These are phyloP conservation scores for Chaetoscypha palmicola DNA, from an alignment of 2,329 filamentous ascomycete genomes.

Conservation along the genomic window DNA sequence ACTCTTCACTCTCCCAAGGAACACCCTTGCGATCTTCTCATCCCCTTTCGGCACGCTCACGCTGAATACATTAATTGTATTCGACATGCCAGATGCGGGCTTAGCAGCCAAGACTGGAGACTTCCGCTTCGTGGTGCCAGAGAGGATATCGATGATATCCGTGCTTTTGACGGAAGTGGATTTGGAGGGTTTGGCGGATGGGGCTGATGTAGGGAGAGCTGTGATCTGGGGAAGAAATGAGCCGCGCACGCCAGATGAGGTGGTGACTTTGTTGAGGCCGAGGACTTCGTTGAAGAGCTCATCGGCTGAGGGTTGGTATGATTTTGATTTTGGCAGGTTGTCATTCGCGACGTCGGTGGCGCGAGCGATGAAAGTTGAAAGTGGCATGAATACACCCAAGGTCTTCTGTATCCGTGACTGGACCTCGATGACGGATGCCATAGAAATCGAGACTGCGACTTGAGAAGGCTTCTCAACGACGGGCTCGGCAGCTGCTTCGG, in stretches of 20 bases:
- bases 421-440: conserved; percentile 69
- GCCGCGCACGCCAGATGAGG: conserved; percentile 51
- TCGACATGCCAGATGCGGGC: conserved; percentile 41
- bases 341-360: conserved; percentile 86
- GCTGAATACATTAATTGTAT: conserved; percentile 70
- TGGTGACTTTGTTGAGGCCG: conserved; percentile 50
- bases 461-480: conserved; percentile 43
- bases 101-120: conserved; percentile 21
- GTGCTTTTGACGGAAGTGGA: conserved; percentile 41
- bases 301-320: conserved; percentile 60
- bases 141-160: conserved; percentile 80
- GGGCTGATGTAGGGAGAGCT: conserved; percentile 43
- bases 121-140: conserved; percentile 37
- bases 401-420: conserved; percentile 74
- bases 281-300: conserved; percentile 88
- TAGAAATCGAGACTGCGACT: conserved; percentile 68
- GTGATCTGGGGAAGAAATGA: conserved; percentile 66
- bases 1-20: conserved; percentile 79
- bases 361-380: conserved; percentile 80
- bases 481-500: conserved; percentile 35
- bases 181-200: conserved; percentile 30
- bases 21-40: conserved; percentile 71
- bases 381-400: conserved; percentile 71
- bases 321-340: conserved; percentile 62
- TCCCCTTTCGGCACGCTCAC: conserved; percentile 73